Conservation (phyloP, 306 rosid species). For the Fragaria vesca region DNA sequence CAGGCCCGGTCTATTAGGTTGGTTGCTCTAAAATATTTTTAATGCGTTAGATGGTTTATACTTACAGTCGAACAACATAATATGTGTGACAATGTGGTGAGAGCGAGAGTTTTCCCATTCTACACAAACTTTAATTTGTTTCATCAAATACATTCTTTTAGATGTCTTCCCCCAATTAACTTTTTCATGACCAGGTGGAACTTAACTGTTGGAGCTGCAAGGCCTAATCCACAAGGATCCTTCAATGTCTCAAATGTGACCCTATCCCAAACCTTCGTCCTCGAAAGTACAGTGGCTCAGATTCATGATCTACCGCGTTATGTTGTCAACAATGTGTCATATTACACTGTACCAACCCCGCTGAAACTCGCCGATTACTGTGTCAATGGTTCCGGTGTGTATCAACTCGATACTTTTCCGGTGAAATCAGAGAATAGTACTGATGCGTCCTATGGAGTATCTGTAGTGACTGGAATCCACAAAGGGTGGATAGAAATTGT, state of each 20-base stretch:
- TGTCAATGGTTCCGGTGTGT: conserved; percentile 55
- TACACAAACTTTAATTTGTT: background rate
- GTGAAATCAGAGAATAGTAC: conserved; percentile 38
- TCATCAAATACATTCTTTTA: background rate
- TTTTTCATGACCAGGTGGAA: conserved; percentile 59
- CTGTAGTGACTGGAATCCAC: conserved; percentile 57
- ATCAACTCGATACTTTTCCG: conserved; percentile 58
- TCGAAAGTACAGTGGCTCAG: conserved; percentile 34
- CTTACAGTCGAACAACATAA: background rate
- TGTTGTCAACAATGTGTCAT: conserved; percentile 72
- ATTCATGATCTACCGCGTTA: conserved; percentile 32
- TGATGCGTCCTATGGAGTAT: conserved; percentile 44
- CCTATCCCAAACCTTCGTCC: conserved; percentile 61
- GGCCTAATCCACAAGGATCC: conserved; percentile 85
- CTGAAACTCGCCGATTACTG: conserved; percentile 71
- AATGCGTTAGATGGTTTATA: too few species aligned
- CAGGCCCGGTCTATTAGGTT: conserved; percentile 74
- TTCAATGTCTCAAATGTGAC: conserved; percentile 71
- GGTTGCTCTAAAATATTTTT: too few species aligned
- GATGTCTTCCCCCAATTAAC: background rate
- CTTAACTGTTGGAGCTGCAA: conserved; percentile 77
- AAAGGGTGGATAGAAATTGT: conserved; percentile 80
- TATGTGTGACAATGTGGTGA: background rate
- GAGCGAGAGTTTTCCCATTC: background rate
- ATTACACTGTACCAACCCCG: conserved; percentile 56